Percentiles rank a stretch among this genome's conserved stretches.
phyloP scores from a whole-genome alignment of 208 protist species.

The Spongospora subterranea region DNA sequence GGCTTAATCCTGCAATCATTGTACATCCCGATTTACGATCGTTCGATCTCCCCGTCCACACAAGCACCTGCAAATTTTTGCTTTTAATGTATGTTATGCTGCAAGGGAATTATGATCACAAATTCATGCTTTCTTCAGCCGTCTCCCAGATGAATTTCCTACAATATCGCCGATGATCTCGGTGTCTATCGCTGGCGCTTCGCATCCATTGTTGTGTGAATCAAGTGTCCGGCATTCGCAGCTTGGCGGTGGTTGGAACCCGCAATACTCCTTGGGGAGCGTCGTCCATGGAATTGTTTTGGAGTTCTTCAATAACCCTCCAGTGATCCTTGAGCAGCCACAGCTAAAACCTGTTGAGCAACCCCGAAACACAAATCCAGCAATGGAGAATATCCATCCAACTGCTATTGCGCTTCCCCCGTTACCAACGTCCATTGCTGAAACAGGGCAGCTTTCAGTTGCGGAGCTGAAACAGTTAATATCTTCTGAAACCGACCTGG shows the following conservation, averaged over 20 bases:
- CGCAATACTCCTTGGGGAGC: not conserved
- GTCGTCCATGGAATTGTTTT: not conserved
- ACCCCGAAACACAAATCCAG: not conserved
- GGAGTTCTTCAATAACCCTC: slow-evolving; percentile 39
- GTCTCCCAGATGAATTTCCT: slow-evolving; percentile 22
- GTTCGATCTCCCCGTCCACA: slow-evolving; percentile 49
- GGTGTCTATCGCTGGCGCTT: not conserved
- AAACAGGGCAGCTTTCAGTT: not conserved
- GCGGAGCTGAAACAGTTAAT: not conserved
- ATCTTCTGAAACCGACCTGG: not conserved
- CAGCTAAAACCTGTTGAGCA: not conserved
- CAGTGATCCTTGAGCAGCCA: not conserved
- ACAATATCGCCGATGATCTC: not conserved
- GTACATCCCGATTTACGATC: not conserved
- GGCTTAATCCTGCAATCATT: not conserved
- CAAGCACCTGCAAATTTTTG: not conserved
- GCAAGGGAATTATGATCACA: not conserved
- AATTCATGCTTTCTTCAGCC: not conserved
- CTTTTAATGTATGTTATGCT: not conserved
- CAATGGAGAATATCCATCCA: slow-evolving; percentile 18
- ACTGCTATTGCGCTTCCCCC: slow-evolving; percentile 12
- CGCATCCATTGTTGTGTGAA: not conserved
- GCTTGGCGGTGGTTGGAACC: not conserved
- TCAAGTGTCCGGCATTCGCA: not conserved
- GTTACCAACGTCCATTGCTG: not conserved